A percentile compares a stretch with the other conserved stretches of the same genome.
Evolutionary conservation across 345 rosid species (phyloP).

Genomic region (Dovyalis caffra): DNA sequence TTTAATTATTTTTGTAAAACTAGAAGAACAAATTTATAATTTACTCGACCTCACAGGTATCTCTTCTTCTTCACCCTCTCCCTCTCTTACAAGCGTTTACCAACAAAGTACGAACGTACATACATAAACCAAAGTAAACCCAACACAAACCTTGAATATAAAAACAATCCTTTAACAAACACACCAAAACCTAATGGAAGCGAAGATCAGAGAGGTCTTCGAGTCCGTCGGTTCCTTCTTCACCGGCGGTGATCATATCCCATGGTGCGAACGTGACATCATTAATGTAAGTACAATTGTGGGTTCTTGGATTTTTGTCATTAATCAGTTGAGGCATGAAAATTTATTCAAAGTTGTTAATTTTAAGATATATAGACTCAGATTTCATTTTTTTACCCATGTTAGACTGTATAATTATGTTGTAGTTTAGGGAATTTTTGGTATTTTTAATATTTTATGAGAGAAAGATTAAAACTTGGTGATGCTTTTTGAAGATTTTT

Average conservation of each 20-base stretch:
- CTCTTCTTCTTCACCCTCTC: not conserved
- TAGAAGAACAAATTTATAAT: too few relatives aligned
- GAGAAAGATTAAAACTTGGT: not conserved
- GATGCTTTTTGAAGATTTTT: not conserved
- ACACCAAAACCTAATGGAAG: slow-evolving; percentile 12
- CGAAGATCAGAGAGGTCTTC: slow-evolving; percentile 23
- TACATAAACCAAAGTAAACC: not conserved
- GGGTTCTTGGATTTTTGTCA: not conserved
- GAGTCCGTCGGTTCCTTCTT: slow-evolving; percentile 44
- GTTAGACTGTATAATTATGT: not conserved
- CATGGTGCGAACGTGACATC: slow-evolving; percentile 75
- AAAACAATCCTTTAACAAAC: not conserved
- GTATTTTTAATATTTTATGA: not conserved
- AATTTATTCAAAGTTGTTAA: not conserved
- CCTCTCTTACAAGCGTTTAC: not conserved
- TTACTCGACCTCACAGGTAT: too few relatives aligned
- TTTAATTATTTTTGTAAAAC: too few relatives aligned
- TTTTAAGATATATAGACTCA: not conserved
- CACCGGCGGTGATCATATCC: slow-evolving; percentile 65
- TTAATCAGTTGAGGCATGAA: not conserved
- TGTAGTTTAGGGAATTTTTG: not conserved
- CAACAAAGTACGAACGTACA: not conserved
- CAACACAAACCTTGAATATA: not conserved
- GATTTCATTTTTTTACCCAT: not conserved
- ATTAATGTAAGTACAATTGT: slow-evolving; percentile 40